These are phyloP conservation scores for Xerocomellus intermedius DNA, from an alignment of 768 basidiomycete genomes.

Conservation along the genomic window DNA sequence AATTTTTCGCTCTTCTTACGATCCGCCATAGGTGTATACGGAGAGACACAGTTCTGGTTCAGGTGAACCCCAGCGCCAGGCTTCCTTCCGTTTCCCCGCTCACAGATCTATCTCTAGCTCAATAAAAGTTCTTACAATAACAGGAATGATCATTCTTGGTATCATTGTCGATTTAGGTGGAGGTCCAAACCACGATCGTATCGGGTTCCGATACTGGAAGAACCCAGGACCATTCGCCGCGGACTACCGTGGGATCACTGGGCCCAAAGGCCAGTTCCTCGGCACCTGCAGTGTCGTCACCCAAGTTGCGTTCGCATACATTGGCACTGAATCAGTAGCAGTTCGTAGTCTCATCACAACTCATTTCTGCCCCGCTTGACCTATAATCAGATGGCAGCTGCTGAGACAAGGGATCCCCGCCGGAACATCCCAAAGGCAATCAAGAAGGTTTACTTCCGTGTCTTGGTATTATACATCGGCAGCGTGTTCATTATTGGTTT, in stretches of 20 bases:
- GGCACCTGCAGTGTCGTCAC: neutral
- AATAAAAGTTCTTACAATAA: constrained; percentile 1
- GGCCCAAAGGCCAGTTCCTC: neutral
- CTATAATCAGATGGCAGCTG: neutral
- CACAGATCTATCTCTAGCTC: neutral
- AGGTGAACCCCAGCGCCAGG: neutral
- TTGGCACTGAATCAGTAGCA: neutral
- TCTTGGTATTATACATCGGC: neutral
- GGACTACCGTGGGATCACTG: neutral
- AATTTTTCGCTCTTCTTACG: neutral
- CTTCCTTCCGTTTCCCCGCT: neutral
- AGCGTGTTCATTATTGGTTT: neutral
- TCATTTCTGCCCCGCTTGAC: neutral
- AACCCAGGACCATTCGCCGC: constrained; percentile 19
- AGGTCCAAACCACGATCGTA: neutral
- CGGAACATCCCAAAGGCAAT: neutral
- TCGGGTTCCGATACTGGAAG: constrained; percentile 41
- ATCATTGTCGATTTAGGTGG: constrained; percentile 6
- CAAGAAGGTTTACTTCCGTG: neutral
- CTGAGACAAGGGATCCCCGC: neutral
- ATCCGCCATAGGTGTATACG: neutral
- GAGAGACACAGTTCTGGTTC: constrained; percentile 8
- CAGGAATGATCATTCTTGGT: neutral
- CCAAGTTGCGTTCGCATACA: neutral
- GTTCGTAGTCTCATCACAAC: neutral